phyloP scores from a whole-genome alignment of 371 early-diverging fungal species.

The Racocetra persica region DNA sequence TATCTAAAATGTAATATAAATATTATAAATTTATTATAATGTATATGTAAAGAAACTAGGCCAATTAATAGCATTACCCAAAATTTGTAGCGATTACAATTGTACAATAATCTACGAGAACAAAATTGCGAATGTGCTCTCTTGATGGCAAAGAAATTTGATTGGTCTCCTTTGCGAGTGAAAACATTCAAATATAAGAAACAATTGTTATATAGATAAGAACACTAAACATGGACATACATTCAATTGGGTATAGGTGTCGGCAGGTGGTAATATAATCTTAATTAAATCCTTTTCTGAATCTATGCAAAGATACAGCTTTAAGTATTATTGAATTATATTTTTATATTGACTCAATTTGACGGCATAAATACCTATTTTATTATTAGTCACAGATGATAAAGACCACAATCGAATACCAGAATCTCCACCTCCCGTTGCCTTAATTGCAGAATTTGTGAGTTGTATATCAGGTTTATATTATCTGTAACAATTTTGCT shows the following conservation, averaged over 20 bases:
- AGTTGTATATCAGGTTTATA: too few species aligned
- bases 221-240: conserved; percentile 60
- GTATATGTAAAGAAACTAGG: neutral
- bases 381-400: conserved; percentile 59
- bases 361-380: conserved; percentile 57
- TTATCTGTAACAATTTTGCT: conserved; percentile 21
- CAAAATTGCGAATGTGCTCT: conserved; percentile 60
- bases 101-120: conserved; percentile 49
- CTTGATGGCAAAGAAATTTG: conserved; percentile 15
- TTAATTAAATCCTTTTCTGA: conserved; percentile 55
- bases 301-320: conserved; percentile 39
- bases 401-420: conserved; percentile 80
- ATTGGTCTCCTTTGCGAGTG: neutral
- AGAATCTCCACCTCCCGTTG: conserved; percentile 83
- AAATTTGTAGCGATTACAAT: conserved; percentile 53
- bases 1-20: conserved; percentile 46
- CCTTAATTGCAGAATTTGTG: conserved; percentile 44
- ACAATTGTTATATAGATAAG: conserved; percentile 25
- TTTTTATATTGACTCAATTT: neutral
- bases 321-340: neutral
- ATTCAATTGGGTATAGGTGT: conserved; percentile 45
- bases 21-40: neutral
- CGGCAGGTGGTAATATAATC: conserved; percentile 45
- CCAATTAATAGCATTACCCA: conserved; percentile 47
- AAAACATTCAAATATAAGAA: neutral